Base-by-base conservation (phyloP, 2,329 filamentous ascomycete genomes). In the Ophidiomyces ophidiicola region DNA sequence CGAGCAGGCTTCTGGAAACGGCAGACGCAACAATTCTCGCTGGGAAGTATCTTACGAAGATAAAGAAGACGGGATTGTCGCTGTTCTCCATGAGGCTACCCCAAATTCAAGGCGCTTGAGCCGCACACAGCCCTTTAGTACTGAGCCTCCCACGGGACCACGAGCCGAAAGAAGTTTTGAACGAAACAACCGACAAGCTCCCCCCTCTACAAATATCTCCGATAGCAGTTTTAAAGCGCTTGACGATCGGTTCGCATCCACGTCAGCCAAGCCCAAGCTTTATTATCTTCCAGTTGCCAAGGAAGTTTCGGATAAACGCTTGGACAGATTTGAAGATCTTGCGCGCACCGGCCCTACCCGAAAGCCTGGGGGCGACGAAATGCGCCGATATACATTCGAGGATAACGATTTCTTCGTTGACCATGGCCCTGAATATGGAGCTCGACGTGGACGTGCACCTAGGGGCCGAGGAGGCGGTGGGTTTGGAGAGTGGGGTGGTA, bases 1-100 rank as follows among this genome's bases (percentile, higher is more conserved):
- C 28, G 84, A 93, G 58, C 64, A 77, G 50, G 58, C 66, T 51
- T 62, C 49, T 52, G 68, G 46, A 48, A 57, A 55, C 58, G 70
- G 52, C 12, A 48, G 56, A 38, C 58, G 55, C 8, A 51, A 54
- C 37, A 55, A 55, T 3, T 68, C 78, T 7, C 63, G 68, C 17
- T 93, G 80, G 76, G 82, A 88, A 58, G 74, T 93, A 5, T 59
- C 70, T 5, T 93, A 92, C 53, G 68, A 76, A 17, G 60, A 67
- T 18, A 70, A 70, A 3, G 64, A 68, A 2, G 64, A 76, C 36
- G 72, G 71, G 18, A 65, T 78, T 8, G 66, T 66, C 25, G 76
- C 76, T 11, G 62, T 59, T 7, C 68, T 84, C 17, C 67, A 71
- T 38, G 72, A 77, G 53, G 55, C 58, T 12, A 21, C 21, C 19